Evolutionary conservation across 257 asterid species (phyloP), one percentile per base, ranked within the genome.

Genomic region (Rubia yunnanensis): DNA sequence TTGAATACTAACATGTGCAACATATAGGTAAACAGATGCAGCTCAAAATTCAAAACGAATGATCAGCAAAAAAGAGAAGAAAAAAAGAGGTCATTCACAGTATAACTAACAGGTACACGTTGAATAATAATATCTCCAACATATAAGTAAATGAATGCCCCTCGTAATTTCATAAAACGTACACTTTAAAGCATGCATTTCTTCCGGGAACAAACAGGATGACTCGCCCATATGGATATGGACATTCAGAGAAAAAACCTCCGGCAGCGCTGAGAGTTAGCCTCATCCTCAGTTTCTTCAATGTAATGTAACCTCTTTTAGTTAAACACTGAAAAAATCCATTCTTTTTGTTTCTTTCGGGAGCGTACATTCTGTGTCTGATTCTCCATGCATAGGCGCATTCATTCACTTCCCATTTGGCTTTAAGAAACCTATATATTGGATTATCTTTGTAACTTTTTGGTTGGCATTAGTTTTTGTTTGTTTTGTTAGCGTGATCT

Each of bases 251-350:
- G 87, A 24, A 49, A 46, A 65, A 74, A 67, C 76, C 95, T 92
- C 60, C 98, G 96, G 18, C 80, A 76, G 60, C 87, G 91, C 46
- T 86, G 92, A 95, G 98, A 92, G 87, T 77, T 92, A 10, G 98
- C 98, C 35, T 89, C 22, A 82, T 92, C 77, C 95, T 92, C 70
- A 84, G 85, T 76, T 92, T 92, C 72, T 84, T 92, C 72, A 74
- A 73, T 64, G 98, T 92, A 92, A 66, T 7, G 52, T 44, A 14
- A 20, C 23, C 46, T 7, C 8, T 58, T 31, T 18, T 5, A 15
- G 3, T 30, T 10, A 15, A 9, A 28, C 5, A 57, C 2, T 36
- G 4, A 1, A 55, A 58, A 58, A 31, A 30, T 58, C 14, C 63
- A 7, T 30, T 58, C 23, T 58, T 58, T 58, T 50, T 50, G n/a